Evolutionary conservation across 306 rosid species (phyloP), one percentile per base, ranked within the genome.

Genomic region (Elaeagnus macrophylla): DNA sequence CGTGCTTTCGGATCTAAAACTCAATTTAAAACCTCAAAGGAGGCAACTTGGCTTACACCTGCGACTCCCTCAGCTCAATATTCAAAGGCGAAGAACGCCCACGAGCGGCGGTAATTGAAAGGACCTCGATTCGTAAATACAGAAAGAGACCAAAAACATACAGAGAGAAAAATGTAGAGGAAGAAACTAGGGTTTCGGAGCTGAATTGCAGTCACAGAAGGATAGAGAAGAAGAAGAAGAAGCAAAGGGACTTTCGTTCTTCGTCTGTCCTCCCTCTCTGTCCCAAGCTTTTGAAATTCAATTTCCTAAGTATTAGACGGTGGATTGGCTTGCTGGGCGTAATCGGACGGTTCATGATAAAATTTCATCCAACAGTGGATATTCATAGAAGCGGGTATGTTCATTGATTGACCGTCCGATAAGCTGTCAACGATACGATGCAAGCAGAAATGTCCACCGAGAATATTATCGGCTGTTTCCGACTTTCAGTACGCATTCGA

Each of bases 1-100:
- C 56, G 42, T 9, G 53, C 61, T 50, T 74, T 66, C 76, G 64
- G 85, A 81, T 83, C 95, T 72, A 73, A 74, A 73, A 68, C 58
- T 49, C 37, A 40, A 58, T 62, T 51, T 40, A 10, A 10, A 60
- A 16, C 67, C 75, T 20, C 56, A 20, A 44, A 39, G 10, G 40
- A 53, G 37, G 54, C 55, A 42, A 12, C 44, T 12, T 39, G 69
- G 17, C 60, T 37, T 43, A 50, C 55, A 42, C 41, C 12, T 18
- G 15, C 13, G 12, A 69, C 61, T 73, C 61, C 3, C 52, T 62
- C 62, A 82, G 84, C 84, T 83, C 66, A 44, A 63, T 56, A 64
- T 43, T 60, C 62, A 69, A 72, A 25, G 62, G 62, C 52, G 56
- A 43, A 68, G 72, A 67, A 67, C 70, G 56, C 53, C 62, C 46